Percentiles rank a stretch among this genome's conserved stretches.
Conservation (phyloP, 2,329 filamentous ascomycete species). For the Dactylonectria estremocensis region DNA sequence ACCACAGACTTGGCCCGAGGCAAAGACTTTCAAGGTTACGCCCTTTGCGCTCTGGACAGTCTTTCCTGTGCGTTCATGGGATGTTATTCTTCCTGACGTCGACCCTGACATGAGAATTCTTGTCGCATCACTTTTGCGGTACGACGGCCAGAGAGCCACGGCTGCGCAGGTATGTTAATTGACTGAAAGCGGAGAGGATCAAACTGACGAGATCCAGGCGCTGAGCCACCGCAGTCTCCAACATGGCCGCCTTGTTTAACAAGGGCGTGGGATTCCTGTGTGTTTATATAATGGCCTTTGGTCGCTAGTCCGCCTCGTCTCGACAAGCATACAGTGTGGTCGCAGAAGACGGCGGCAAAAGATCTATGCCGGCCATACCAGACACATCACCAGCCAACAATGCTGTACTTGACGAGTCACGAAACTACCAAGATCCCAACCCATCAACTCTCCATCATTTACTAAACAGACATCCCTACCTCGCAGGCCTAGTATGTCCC, state of each 20-base stretch:
- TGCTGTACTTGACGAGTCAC: too few relatives aligned
- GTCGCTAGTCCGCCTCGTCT: too few relatives aligned
- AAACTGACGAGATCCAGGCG: conserved; percentile 39
- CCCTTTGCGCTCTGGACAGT: conserved; percentile 93
- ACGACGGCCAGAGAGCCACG: conserved; percentile 78
- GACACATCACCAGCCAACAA: too few relatives aligned
- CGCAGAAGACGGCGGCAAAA: too few relatives aligned
- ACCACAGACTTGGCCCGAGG: conserved; percentile 86
- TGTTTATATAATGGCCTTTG: too few relatives aligned
- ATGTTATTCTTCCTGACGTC: conserved; percentile 75
- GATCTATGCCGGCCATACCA: too few relatives aligned
- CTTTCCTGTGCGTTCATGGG: conserved; percentile 80
- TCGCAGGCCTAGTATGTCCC: too few relatives aligned
- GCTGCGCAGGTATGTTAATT: conserved; percentile 64
- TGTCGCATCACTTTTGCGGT: conserved; percentile 78
- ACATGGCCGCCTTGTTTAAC: not conserved
- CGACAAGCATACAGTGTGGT: too few relatives aligned
- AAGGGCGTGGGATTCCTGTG: not conserved
- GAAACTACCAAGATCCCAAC: too few relatives aligned
- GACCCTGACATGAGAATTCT: conserved; percentile 74
- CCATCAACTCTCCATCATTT: too few relatives aligned
- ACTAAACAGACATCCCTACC: too few relatives aligned
- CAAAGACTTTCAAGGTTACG: conserved; percentile 74
- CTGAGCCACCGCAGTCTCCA: conserved; percentile 41
- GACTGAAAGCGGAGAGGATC: not conserved